Base-by-base conservation (phyloP, 768 basidiomycete genomes). In the Suillus clintonianus region DNA sequence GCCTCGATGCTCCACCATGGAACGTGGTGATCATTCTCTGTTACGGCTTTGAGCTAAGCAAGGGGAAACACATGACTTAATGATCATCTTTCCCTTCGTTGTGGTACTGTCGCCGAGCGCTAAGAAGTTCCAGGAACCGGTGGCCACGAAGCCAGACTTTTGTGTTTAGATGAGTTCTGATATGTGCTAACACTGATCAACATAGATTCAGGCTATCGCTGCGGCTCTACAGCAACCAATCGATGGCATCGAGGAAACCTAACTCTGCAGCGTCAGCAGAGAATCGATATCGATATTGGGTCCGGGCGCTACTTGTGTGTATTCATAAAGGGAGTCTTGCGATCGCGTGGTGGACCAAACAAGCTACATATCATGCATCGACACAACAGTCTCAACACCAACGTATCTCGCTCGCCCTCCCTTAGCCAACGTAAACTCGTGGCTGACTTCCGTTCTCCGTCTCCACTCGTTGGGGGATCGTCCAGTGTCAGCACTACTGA, bases 61-160 rank as follows among this genome's bases (percentile, higher is more conserved):
- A 19, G 51, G 51, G 30, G 30, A 53, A 53, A 53, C 10, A 19
- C 10, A 17, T 19, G 19, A 11, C 27, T 51, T 51, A 11, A 19
- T 19, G 30, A 17, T n/a, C 32, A 34, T 53, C 10, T 32, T 17
- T 39, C 36, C 36, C 22, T 56, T 24, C 36, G 34, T 24, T 56
- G 27, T 37, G 55, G 37, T 57, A 57, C 55, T 17, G 24, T 24
- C 36, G 6, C 56, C 56, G 56, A 41, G 37, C 39, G n/a, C 22
- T 10, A 10, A 57, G 56, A 41, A 57, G 56, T 57, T 57, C 37
- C 56, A 57, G 56, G 56, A 24, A 57, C 55, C 36, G 22, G n/a
- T 32, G 10, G 15, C 8, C 34, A 32, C 30, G 19, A 24, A 32
- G 17, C 34, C 30, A 55, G 54, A 19, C 34, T 34, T 36, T 55